Base-by-base conservation (phyloP, 768 basidiomycete species). In the Sutorius australiensis region DNA sequence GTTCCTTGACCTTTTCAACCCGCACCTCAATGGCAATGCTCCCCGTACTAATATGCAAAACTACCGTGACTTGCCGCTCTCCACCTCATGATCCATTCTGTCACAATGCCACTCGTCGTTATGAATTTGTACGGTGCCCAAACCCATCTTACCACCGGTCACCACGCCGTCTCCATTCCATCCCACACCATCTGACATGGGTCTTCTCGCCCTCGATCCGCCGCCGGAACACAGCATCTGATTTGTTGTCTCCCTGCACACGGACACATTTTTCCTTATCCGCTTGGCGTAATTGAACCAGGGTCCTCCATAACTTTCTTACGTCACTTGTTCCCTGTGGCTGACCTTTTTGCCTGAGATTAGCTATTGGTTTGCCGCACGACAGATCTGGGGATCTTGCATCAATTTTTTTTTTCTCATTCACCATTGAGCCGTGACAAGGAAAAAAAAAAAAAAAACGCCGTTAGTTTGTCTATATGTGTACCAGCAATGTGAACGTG, bases 311-410 rank as follows among this genome's bases (percentile, higher is more conserved):
- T 43, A 48, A 27, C 21, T 4, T 14, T 7, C 36, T 49, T 24
- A 61, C 49, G 59, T 59, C 49, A 61, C 41, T 0, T 0, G 4
- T 24, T 60, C 58, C 58, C 57, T 49, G 57, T 59, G 42, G 37
- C 49, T 11, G 27, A 42, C 30, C 16, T 17, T 17, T 28, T 45
- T 16, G 51, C 51, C 47, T 17, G 17, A 59, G 58, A 59, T 59
- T 55, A 9, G 48, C 51, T 46, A 14, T 59, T 13, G 2, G n/a
- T n/a, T 40, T 49, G 3, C 58, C 17, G 11, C 36, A 36, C 7
- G 3, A 17, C 11, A 34, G 57, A 58, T 58, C 56, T 39, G 50
- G 37, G 51, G 38, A 28, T 31, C 24, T 10, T 17, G 12, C 32
- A 8, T 16, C 30, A 50, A 24, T 7, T 8, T 51, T 50, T 27